Percentiles rank a stretch among this genome's conserved stretches.
Evolutionary conservation across 2,329 filamentous ascomycete species (phyloP).

Genomic region (Clarireedia monteithiana): DNA sequence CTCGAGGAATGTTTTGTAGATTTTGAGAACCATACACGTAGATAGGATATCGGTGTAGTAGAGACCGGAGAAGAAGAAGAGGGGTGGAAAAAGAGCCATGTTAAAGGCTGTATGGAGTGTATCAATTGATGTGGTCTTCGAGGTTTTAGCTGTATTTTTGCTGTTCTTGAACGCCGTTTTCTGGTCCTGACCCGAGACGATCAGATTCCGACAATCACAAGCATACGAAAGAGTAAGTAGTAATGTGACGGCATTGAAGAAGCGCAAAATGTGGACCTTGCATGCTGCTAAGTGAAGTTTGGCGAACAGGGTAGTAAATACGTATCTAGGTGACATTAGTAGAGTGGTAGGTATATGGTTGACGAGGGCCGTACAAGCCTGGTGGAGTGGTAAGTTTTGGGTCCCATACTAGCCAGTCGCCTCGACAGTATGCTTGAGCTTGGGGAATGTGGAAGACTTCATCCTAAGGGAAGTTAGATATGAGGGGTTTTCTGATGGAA

Average conservation of each 20-base stretch:
- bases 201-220: slow-evolving; percentile 20
- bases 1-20: slow-evolving; percentile 52
- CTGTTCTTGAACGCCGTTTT: background rate
- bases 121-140: slow-evolving; percentile 5
- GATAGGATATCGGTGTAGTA: slow-evolving; percentile 94
- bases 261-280: slow-evolving; percentile 37
- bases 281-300: slow-evolving; percentile 31
- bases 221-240: slow-evolving; percentile 34
- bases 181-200: slow-evolving; percentile 6
- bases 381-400: slow-evolving; percentile 96
- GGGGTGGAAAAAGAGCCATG: slow-evolving; percentile 73
- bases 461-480: slow-evolving; percentile 45
- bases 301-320: slow-evolving; percentile 37
- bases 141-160: background rate
- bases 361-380: slow-evolving; percentile 53
- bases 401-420: slow-evolving; percentile 75
- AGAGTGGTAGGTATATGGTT: background rate
- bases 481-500: background rate
- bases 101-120: slow-evolving; percentile 61
- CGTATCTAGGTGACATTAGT: slow-evolving; percentile 35
- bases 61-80: slow-evolving; percentile 93
- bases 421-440: slow-evolving; percentile 76
- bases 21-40: slow-evolving; percentile 63
- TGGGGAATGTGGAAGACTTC: slow-evolving; percentile 88
- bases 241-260: slow-evolving; percentile 39